Conservation (phyloP, 2,329 filamentous ascomycete genomes). For the Ceratocystis huliohia region DNA sequence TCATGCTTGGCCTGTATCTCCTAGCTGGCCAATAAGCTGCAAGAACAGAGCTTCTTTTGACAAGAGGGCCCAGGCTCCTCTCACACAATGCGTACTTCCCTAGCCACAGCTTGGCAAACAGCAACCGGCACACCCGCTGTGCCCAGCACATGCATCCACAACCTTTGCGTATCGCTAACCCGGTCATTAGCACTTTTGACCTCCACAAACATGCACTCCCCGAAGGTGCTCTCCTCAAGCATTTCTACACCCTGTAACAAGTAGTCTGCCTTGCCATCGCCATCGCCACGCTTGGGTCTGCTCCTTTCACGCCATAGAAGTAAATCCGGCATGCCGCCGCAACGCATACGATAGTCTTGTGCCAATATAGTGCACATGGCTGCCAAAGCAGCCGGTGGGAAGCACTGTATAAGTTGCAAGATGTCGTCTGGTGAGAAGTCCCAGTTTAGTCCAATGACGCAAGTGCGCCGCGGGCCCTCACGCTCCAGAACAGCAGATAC, state of each 20-base stretch:
- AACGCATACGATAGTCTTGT: conserved; percentile 81
- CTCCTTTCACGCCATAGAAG: conserved; percentile 60
- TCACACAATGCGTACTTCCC: conserved; percentile 27
- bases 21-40: background rate
- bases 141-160: conserved; percentile 92
- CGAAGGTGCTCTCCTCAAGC: conserved; percentile 22
- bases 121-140: conserved; percentile 78
- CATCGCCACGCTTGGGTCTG: conserved; percentile 22
- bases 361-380: conserved; percentile 86
- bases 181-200: conserved; percentile 83
- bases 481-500: conserved; percentile 55
- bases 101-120: conserved; percentile 53
- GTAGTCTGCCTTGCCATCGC: conserved; percentile 6
- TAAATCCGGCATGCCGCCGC: conserved; percentile 77
- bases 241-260: too few species aligned
- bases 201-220: conserved; percentile 62
- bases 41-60: background rate
- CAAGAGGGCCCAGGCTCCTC: background rate
- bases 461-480: conserved; percentile 60
- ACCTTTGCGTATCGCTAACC: conserved; percentile 83
- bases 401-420: conserved; percentile 64
- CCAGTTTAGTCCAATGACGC: conserved; percentile 88
- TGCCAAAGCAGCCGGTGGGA: conserved; percentile 66
- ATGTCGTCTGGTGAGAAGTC: conserved; percentile 69
- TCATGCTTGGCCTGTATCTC: background rate